Evolutionary conservation across 495 filamentous ascomycete species (phyloP), one percentile per base, ranked within the genome.

Genomic region (Penicillium silybi): DNA sequence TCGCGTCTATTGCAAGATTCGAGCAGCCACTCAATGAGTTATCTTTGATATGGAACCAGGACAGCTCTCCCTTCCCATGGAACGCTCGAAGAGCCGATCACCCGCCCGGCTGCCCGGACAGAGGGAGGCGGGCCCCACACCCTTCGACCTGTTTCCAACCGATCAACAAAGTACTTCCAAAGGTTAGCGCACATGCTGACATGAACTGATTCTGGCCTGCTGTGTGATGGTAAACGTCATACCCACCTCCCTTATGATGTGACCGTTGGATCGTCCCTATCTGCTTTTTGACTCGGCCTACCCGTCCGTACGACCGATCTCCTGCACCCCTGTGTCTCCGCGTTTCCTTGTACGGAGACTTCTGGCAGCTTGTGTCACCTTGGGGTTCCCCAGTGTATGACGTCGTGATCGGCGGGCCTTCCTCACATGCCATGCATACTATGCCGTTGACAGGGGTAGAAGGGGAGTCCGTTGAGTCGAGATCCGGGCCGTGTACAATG

Each of bases 321-420:
- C 41, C 32, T n/a, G 17, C 4, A 19, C 18, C 19, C 29, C 20
- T 23, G 10, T 38, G 6, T 10, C 27, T 4, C 17, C 39, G n/a
- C 17, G 11, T 16, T 25, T 50, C 29, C 10, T 10, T 11, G 9
- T 13, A 23, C 11, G 29, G 11, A 32, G 29, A 13, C 29, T 32
- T 32, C 29, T 13, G 29, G 8, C 10, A 13, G 6, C 29, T 39
- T 39, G 16, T 39, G 37, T 10, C 16, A 39, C 37, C 10, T 39
- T 39, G 6, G 16, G 22, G 2, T 41, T 40, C 32, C 44, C 15
- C 3, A 17, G 25, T 19, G 16, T 37, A 44, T 59, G 57, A 59
- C 49, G 57, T 56, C 41, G 45, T 49, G 57, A 59, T 59, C 57
- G 57, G 20, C 53, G 23, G 4, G n/a, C 20, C 13, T 16, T 46